Percentiles rank a stretch among this genome's conserved stretches.
phyloP scores from a whole-genome alignment of 805 yeast genomes.

The Jamesozyma hellenica region DNA sequence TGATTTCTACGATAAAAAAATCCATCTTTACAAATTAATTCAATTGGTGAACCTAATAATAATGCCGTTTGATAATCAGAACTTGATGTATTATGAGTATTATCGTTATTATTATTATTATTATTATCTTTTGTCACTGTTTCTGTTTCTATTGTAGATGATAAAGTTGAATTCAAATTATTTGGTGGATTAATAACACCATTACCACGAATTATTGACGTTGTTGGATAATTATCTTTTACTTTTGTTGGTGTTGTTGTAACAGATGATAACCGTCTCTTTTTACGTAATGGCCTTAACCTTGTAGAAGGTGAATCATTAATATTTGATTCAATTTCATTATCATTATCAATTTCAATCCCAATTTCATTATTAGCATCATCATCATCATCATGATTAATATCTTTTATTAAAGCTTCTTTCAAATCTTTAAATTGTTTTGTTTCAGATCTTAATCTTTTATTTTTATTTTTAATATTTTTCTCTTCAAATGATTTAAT shows the following conservation, averaged over 20 bases:
- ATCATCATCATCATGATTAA: no score
- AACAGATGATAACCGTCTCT: neutral
- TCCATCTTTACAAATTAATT: constrained; percentile 25
- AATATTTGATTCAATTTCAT: neutral
- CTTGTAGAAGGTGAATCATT: neutral
- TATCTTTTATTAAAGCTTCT: no score
- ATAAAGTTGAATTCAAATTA: neutral
- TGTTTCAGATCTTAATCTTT: neutral
- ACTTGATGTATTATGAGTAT: no score
- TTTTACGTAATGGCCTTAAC: neutral
- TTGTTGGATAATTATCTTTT: neutral
- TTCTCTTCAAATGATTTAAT: neutral
- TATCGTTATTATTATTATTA: neutral
- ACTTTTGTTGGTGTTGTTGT: neutral
- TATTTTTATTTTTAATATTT: neutral
- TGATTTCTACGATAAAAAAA: constrained; percentile 23
- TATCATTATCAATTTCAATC: neutral
- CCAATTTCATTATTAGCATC: no score
- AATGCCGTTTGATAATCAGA: constrained; percentile 10
- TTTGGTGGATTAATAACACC: neutral
- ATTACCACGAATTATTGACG: neutral
- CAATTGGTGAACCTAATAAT: constrained; percentile 23
- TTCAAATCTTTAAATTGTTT: neutral
- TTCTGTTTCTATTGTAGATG: no score
- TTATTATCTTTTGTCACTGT: neutral